Evolutionary conservation across 208 protist species (phyloP), one percentile per base, ranked within the genome.

Genomic region (Lotmaria passim): DNA sequence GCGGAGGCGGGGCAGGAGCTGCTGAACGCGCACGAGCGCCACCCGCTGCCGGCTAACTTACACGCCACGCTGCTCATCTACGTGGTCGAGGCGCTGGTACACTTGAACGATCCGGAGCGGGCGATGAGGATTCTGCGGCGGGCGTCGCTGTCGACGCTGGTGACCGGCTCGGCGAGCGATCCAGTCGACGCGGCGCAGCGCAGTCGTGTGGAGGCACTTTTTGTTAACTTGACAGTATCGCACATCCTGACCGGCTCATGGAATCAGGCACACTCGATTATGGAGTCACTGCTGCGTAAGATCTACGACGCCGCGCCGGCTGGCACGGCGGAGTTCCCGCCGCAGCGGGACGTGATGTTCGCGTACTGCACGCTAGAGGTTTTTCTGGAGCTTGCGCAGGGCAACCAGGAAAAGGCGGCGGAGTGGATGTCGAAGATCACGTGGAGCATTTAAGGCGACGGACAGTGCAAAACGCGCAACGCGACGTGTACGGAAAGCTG

Each of bases 381-480:
- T 12, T 96, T 94, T 48, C 75, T 96, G 14, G 88, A 93, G 68
- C 79, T 96, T 17, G 89, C 87, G 19, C 91, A 94, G 68, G 89
- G 89, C 31, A 94, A 94, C 70, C 72, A 81, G 52, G 87, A 93
- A 76, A 93, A 89, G 77, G 89, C 88, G 17, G 66, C 83, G 48
- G 91, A 91, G 52, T 76, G 71, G 61, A 81, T 96, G 36, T 64
- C 50, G 34, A 90, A 86, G 66, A 69, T 96, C 26, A 82, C 71
- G 11, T 96, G 91, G 88, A 79, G 75, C 44, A 58, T 90, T 21
- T 90, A 79, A 69, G 17, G 46, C n/a, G 46, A 28, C 46, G 15
- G 23, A 30, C 23, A 24, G 11, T 17, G 41, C 11, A 19, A 10
- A 21, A 17, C 41, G n/a, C 10, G 15, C 15, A 21, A 15, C 41